phyloP scores from a whole-genome alignment of 2,329 filamentous ascomycete species.

The Penicillium corylophilum region DNA sequence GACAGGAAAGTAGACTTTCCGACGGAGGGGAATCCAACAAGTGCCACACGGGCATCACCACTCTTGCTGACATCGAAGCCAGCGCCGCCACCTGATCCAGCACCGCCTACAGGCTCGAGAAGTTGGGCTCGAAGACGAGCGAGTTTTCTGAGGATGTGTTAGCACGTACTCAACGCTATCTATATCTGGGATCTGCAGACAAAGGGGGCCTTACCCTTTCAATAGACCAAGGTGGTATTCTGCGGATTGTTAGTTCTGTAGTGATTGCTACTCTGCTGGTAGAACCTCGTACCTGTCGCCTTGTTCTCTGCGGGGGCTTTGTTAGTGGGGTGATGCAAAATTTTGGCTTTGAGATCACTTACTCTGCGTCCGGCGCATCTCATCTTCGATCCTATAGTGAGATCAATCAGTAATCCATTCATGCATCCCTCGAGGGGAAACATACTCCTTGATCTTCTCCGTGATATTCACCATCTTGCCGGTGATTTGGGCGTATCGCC shows the following conservation, averaged over 20 bases:
- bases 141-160: slow-evolving; percentile 70
- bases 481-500: slow-evolving; percentile 17
- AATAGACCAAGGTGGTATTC: slow-evolving; percentile 97
- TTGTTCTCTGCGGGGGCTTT: slow-evolving; percentile 75
- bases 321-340: slow-evolving; percentile 29
- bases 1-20: slow-evolving; percentile 99
- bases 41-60: slow-evolving; percentile 91
- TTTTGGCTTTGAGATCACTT: slow-evolving; percentile 40
- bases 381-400: slow-evolving; percentile 86
- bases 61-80: slow-evolving; percentile 94
- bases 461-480: slow-evolving; percentile 94
- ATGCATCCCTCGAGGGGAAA: not conserved
- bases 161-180: slow-evolving; percentile 11
- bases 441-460: slow-evolving; percentile 98
- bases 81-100: slow-evolving; percentile 72
- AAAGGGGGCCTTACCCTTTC: slow-evolving; percentile 69
- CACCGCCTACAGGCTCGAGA: slow-evolving; percentile 79
- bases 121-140: slow-evolving; percentile 91
- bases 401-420: slow-evolving; percentile 13
- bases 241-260: slow-evolving; percentile 39
- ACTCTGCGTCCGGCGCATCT: slow-evolving; percentile 99
- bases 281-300: slow-evolving; percentile 74
- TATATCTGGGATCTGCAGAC: not conserved
- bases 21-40: slow-evolving; percentile 98
- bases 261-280: not conserved